Base-by-base conservation (phyloP, 371 early-diverging fungal genomes). In the Dipsacomyces acuminosporus region DNA sequence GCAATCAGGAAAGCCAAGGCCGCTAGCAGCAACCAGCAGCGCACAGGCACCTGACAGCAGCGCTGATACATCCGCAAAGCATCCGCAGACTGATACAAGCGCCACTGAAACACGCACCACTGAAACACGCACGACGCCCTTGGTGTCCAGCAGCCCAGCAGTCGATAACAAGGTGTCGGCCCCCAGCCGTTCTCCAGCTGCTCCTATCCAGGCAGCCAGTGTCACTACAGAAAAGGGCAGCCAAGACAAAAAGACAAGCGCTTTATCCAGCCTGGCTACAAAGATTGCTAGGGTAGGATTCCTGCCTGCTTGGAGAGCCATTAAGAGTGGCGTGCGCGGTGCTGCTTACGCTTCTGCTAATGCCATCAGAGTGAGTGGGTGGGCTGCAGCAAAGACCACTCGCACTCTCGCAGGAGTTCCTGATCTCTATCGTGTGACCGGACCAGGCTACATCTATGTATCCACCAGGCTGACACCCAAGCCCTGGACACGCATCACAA, bases 391-490 rank as follows among this genome's bases (percentile, higher is more conserved):
- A 14, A 57, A 58, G 45, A 44, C 69, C 21, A 44, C 54, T 1
- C 53, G 54, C 43, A 58, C 62, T 2, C 41, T 67, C 34, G 69
- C 69, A 0, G 69, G 69, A 34, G 69, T 67, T 11, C 69, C 69
- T 3, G 69, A 67, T 30, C 69, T 67, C 24, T 67, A 62, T 41
- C 69, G 62, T 20, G 56, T 61, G 26, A 45, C 55, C 1, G 69
- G 69, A 0, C 69, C 69, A 7, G 69, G 69, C 43, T 56, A 67
- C 22, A 62, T 67, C 48, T 67, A 61, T 40, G 59, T 67, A 2
- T 54, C 69, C 2, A 61, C 69, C 11, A 51, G 69, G n/a, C 48
- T 67, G n/a, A n/a, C 48, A 3, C 67, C 67, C n/a, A 53, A 44
- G 48, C 67, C 67, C 15, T 67, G 67, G 67, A 61, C 54, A 1